Base-by-base conservation (phyloP, 306 rosid species). In the Lathyrus aphaca region DNA sequence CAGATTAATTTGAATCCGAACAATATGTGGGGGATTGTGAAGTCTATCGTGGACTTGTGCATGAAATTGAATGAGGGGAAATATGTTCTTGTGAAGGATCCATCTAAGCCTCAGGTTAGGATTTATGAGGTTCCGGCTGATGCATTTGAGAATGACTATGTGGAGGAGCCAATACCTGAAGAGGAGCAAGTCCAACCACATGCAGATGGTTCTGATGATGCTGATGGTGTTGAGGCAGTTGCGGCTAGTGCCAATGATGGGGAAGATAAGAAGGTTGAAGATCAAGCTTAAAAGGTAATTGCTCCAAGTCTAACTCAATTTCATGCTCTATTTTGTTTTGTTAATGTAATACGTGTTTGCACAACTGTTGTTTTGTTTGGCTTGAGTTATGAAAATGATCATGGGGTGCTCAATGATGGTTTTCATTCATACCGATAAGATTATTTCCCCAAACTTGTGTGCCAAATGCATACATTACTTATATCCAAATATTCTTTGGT, bases 21-120 rank as follows among this genome's bases (percentile, higher is more conserved):
- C 4, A 88, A 91, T 66, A 93, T 93, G 98, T 93, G 98, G 96
- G 98, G 98, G 0, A 93, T 93, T 81, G 96, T 93, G 15, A 93
- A 93, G 77, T 86, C 98, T 13, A 83, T 93, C 53, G 98, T 93
- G 70, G 98, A 93, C 74, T 69, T 93, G 87, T 93, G 96, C 78
- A 93, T 93, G 98, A 93, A 93, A 55, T 67, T 90, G 85, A 88
- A 86, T 8, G 98, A 93, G 69, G 98, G 98, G 0, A 93, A 90
- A 76, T 93, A 93, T 70, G 93, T 93, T 25, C 81, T 93, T 18
- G 97, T 93, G 53, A 93, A 93, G 85, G 96, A 93, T 68, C 98
- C 98, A 3, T 61, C 93, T 3, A 93, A 93, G 79, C 98, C 98
- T 0, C 97, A 93, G 67, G 97, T 93, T 81, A 85, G 98, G 78